phyloP scores from a whole-genome alignment of 2,329 filamentous ascomycete genomes.

The Rhinocladiella mackenziei region DNA sequence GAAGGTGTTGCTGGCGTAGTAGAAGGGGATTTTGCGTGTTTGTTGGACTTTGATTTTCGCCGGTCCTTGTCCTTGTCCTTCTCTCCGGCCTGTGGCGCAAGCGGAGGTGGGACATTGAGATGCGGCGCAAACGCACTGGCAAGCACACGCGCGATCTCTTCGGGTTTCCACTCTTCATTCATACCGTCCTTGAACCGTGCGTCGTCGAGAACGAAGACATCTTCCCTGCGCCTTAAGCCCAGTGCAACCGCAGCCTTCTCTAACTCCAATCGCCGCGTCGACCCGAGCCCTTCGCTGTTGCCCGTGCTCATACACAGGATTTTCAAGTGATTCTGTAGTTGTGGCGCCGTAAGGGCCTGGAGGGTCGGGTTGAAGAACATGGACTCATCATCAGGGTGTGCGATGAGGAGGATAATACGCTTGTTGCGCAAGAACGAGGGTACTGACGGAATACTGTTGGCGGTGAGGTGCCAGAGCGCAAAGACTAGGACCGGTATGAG shows the following conservation, averaged over 20 bases:
- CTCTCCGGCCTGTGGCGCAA: slow-evolving; percentile 35
- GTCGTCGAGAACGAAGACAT: slow-evolving; percentile 82
- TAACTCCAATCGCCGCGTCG: slow-evolving; percentile 77
- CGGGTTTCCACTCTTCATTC: slow-evolving; percentile 69
- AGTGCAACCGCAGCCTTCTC: slow-evolving; percentile 72
- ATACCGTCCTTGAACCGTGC: slow-evolving; percentile 82
- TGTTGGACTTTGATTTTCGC: slow-evolving; percentile 17
- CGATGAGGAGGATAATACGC: slow-evolving; percentile 86
- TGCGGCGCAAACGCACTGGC: slow-evolving; percentile 69
- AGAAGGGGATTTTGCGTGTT: slow-evolving; percentile 21
- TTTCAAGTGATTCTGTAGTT: slow-evolving; percentile 83
- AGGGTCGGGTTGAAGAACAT: slow-evolving; percentile 98
- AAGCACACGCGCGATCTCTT: slow-evolving; percentile 66
- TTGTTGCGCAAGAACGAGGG: slow-evolving; percentile 68
- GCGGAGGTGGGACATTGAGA: slow-evolving; percentile 37
- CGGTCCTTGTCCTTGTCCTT: slow-evolving; percentile 20
- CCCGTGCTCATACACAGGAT: slow-evolving; percentile 89
- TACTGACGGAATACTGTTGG: slow-evolving; percentile 36
- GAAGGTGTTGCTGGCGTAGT: slow-evolving; percentile 2
- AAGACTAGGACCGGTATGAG: slow-evolving; percentile 25
- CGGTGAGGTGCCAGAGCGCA: slow-evolving; percentile 34
- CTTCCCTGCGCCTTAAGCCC: slow-evolving; percentile 68
- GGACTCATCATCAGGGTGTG: slow-evolving; percentile 96
- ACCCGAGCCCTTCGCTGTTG: slow-evolving; percentile 81
- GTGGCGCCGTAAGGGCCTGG: slow-evolving; percentile 73